Conservation (phyloP, 2,329 filamentous ascomycete species). For the Rhynchosporium graminicola region DNA sequence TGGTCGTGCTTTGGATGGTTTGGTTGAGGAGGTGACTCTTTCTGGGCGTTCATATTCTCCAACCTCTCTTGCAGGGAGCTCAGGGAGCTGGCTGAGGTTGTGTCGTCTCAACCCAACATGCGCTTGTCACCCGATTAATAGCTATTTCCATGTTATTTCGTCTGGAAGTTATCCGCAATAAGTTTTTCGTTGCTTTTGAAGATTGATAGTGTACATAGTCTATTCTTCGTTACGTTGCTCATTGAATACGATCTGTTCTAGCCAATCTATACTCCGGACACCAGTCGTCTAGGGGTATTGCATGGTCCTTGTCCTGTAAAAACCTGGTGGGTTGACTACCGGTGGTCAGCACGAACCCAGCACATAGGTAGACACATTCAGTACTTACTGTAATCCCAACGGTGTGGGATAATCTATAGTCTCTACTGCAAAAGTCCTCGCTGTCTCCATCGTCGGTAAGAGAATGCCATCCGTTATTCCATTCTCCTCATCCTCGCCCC, state of each 20-base stretch:
- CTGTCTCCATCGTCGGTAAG: constrained; percentile 36
- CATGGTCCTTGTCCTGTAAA: constrained; percentile 19
- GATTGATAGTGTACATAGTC: not conserved
- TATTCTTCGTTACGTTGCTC: constrained; percentile 11
- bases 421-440: constrained; percentile 37
- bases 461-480: constrained; percentile 25
- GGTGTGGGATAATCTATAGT: constrained; percentile 35
- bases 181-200: too few species aligned
- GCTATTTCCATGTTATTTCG: too few species aligned
- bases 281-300: constrained; percentile 31
- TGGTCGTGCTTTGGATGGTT: not conserved
- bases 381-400: constrained; percentile 36
- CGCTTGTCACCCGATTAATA: too few species aligned
- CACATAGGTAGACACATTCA: not conserved
- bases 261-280: constrained; percentile 35
- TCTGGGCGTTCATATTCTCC: too few species aligned
- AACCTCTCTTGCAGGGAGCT: too few species aligned
- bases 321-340: constrained; percentile 33
- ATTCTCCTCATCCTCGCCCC: constrained; percentile 25
- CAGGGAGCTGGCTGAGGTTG: too few species aligned
- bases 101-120: too few species aligned
- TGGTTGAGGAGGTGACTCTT: not conserved
- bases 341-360: not conserved
- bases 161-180: too few species aligned
- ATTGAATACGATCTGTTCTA: constrained; percentile 17